Evolutionary conservation across 2,329 filamentous ascomycete genomes (phyloP).

Genomic region (Nothophoma quercina): DNA sequence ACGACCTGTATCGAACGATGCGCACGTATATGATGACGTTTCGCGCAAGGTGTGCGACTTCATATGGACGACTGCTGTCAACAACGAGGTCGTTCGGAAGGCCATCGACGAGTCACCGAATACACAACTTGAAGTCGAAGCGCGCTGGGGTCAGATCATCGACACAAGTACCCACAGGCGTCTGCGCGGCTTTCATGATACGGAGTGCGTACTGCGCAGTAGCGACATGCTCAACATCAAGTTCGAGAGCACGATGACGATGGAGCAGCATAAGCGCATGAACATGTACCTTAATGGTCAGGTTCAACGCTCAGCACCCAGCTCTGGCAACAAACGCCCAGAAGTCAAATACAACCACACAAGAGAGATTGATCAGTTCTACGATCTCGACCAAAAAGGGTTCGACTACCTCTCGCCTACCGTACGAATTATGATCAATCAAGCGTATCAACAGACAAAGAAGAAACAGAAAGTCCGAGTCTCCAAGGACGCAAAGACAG

Average conservation of each 20-base stretch:
- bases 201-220: constrained; percentile 49
- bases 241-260: constrained; percentile 90
- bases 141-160: constrained; percentile 84
- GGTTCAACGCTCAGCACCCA: constrained; percentile 62
- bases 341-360: constrained; percentile 82
- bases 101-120: constrained; percentile 64
- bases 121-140: constrained; percentile 89
- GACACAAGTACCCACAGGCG: constrained; percentile 67
- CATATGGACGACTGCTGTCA: constrained; percentile 74
- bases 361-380: constrained; percentile 84
- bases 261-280: constrained; percentile 85
- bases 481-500: constrained; percentile 76
- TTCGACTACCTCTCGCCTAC: constrained; percentile 54
- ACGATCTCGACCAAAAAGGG: constrained; percentile 60
- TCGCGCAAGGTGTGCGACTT: constrained; percentile 82
- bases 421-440: constrained; percentile 64
- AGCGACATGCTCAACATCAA: constrained; percentile 33
- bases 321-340: constrained; percentile 56
- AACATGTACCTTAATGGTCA: constrained; percentile 84
- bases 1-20: constrained; percentile 71
- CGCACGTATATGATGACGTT: constrained; percentile 74
- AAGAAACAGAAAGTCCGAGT: constrained; percentile 55
- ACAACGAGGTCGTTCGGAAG: constrained; percentile 64
- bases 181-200: constrained; percentile 74
- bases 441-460: too few species aligned